Evolutionary conservation across 2,329 filamentous ascomycete genomes (phyloP), one percentile per base, ranked within the genome.

Genomic region (Lizonia empirigonia): DNA sequence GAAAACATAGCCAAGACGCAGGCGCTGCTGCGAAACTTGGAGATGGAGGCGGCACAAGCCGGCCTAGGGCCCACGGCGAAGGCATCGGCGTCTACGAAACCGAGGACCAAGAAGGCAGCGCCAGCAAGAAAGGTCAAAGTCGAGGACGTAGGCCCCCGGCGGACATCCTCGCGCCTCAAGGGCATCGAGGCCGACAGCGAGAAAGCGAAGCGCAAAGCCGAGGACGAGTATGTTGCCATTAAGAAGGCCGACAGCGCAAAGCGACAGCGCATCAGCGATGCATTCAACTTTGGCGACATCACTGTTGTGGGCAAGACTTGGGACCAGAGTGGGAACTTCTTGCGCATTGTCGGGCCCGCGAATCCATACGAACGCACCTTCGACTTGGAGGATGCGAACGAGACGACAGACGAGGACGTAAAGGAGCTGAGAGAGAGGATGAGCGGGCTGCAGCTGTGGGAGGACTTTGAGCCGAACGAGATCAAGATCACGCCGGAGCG

Each of bases 1-100:
- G 90, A 91, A 54, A 96, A 96, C 60, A 95, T 96, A 32, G 90
- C 87, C 0, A 86, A 89, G 45, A 94, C 95, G 63, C 88, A 93
- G 72, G 90, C 87, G 69, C 80, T 96, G 0, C 75, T 97, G 0
- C 89, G 89, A 53, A 88, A 91, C 53, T 82, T 96, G 1, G 87
- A 88, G 27, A 77, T 83, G 59, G 82, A 86, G 64, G 81, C 83
- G 2, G 84, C 85, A 2, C 82, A 88, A 0, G 85, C 90, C 0
- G 87, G 88, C n/a, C 78, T 88, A 9, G 89, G 86, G 38, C 78
- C 82, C 1, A 72, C 77, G 16, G 69, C 83, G 0, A 83, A 83
- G 47, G 73, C 77, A 26, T 55, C 75, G 9, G 74, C 75, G 42
- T 73, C 80, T 0, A 68, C 80, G 0, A 81, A 80, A 44, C 77